Conservation (phyloP, 306 rosid species). For the Mimosa pudica region DNA sequence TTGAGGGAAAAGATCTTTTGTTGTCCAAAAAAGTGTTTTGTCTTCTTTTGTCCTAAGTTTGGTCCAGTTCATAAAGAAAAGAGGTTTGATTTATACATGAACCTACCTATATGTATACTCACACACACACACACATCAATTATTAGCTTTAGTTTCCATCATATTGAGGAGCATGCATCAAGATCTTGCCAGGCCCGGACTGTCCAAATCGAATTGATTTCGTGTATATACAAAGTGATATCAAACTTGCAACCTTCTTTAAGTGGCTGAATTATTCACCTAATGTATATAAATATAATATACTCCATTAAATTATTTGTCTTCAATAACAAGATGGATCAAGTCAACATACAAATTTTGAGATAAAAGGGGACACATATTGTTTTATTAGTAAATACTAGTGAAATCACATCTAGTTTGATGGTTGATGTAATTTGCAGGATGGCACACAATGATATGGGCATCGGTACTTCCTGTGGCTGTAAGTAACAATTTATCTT, state of each 20-base stretch:
- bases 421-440: conserved; percentile 49
- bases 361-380: neutral
- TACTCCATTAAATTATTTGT: no score
- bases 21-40: neutral
- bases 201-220: no score
- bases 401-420: conserved; percentile 2
- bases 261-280: no score
- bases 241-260: neutral
- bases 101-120: neutral
- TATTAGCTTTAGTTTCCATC: no score
- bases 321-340: neutral
- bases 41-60: neutral
- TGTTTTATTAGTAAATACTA: neutral
- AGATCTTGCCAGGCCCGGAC: no score
- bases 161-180: no score
- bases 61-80: neutral
- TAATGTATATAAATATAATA: no score
- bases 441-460: conserved; percentile 83
- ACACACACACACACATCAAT: no score
- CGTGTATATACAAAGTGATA: neutral
- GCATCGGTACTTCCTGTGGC: conserved; percentile 75
- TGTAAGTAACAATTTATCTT: conserved; percentile 47
- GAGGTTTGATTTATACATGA: neutral
- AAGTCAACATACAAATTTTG: neutral
- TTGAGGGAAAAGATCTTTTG: neutral